Evolutionary conservation across 176 grass and related monocot species (phyloP).

Genomic region (Musa acuminata): DNA sequence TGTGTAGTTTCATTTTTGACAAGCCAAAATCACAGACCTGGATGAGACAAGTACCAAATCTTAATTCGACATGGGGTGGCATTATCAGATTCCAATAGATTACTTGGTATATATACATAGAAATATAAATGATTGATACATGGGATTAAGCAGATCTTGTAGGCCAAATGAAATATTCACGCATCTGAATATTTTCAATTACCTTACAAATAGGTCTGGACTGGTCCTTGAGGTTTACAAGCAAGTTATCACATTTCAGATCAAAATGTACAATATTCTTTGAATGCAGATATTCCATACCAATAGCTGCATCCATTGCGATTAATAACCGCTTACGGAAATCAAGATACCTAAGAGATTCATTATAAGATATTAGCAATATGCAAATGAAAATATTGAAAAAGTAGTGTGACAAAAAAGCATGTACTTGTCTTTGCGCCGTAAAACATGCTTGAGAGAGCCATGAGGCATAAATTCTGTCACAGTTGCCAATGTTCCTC

Average conservation of each 20-base stretch:
- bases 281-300: slow-evolving; percentile 93
- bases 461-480: slow-evolving; percentile 92
- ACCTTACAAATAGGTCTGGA: slow-evolving; percentile 91
- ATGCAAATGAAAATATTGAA: background rate
- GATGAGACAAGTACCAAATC: background rate
- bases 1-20: slow-evolving; percentile 90
- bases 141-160: too few relatives aligned
- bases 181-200: slow-evolving; percentile 9
- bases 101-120: too few relatives aligned
- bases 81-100: background rate
- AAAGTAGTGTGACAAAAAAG: background rate
- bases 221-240: slow-evolving; percentile 84
- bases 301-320: slow-evolving; percentile 91
- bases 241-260: slow-evolving; percentile 95
- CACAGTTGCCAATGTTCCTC: slow-evolving; percentile 66
- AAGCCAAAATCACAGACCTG: slow-evolving; percentile 94
- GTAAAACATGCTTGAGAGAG: slow-evolving; percentile 73
- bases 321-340: slow-evolving; percentile 54
- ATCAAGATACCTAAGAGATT: slow-evolving; percentile 42
- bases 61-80: background rate
- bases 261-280: slow-evolving; percentile 89
- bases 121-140: too few relatives aligned
- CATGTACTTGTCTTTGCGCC: slow-evolving; percentile 45
- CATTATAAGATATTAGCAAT: background rate
- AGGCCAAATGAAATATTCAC: too few relatives aligned